Evolutionary conservation across 495 filamentous ascomycete genomes (phyloP).

Genomic region (Hypomontagnella submonticulosa): DNA sequence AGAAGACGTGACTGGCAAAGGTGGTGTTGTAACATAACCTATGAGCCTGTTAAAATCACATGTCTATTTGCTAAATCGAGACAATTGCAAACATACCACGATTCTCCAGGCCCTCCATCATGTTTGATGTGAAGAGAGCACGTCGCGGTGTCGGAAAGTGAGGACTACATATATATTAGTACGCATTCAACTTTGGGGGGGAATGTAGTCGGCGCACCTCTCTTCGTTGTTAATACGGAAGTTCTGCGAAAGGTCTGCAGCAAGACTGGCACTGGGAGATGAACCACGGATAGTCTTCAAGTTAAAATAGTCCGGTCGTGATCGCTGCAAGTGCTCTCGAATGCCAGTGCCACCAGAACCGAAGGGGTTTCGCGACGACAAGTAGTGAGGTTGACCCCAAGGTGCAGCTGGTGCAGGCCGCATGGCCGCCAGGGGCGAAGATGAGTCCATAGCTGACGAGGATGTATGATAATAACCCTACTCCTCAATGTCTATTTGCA

Average conservation of each 20-base stretch:
- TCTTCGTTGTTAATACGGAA: conserved; percentile 86
- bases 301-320: conserved; percentile 77
- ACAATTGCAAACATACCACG: conserved; percentile 69
- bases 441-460: conserved; percentile 77
- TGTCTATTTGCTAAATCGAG: conserved; percentile 7
- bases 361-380: conserved; percentile 64
- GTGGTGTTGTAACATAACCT: conserved; percentile 86
- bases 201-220: conserved; percentile 68
- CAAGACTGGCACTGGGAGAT: conserved; percentile 88
- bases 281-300: conserved; percentile 80
- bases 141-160: conserved; percentile 90
- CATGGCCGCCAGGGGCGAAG: conserved; percentile 94
- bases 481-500: conserved; percentile 32
- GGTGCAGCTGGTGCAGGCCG: conserved; percentile 75
- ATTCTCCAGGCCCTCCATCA: conserved; percentile 72
- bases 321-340: conserved; percentile 67
- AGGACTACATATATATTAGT: conserved; percentile 70
- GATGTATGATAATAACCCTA: conserved; percentile 40
- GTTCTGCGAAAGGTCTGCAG: conserved; percentile 94
- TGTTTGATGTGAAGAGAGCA: conserved; percentile 87
- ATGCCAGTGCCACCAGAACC: conserved; percentile 72
- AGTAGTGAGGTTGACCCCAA: conserved; percentile 58
- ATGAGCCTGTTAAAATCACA: conserved; percentile 28
- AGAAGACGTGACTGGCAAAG: conserved; percentile 80
- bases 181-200: conserved; percentile 24